Conservation (phyloP, 2,329 filamentous ascomycete genomes). For the Rutstroemia sp. region DNA sequence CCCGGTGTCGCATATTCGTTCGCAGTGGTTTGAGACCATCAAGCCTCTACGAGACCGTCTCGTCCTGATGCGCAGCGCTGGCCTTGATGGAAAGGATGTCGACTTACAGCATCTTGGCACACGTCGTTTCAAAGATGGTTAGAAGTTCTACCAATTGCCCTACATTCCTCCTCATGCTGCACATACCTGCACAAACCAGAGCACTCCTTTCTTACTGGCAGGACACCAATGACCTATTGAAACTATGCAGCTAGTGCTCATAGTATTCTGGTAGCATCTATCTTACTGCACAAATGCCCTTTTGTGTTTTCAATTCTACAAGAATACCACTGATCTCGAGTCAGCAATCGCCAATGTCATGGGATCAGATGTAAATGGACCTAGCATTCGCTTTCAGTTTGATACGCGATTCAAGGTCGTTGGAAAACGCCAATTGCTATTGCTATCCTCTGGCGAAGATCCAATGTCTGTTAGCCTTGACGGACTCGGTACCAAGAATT, state of each 20-base stretch:
- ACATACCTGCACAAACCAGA: not conserved
- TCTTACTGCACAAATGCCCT: not conserved
- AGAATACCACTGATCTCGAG: not conserved
- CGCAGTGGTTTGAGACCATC: not conserved
- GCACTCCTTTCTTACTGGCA: not conserved
- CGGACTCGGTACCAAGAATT: conserved; percentile 3
- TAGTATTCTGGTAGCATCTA: not conserved
- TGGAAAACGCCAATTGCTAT: conserved; percentile 40
- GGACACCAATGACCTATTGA: not conserved
- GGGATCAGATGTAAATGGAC: conserved; percentile 19
- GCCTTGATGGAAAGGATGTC: conserved; percentile 2
- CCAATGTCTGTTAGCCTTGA: conserved; percentile 29
- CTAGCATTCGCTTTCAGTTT: conserved; percentile 19
- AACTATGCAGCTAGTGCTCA: not conserved
- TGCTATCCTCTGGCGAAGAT: conserved; percentile 37
- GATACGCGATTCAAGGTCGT: conserved; percentile 39
- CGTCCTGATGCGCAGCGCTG: not conserved
- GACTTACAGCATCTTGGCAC: conserved; percentile 1
- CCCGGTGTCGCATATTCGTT: not conserved
- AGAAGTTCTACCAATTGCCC: not conserved
- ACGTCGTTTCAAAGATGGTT: conserved; percentile 5
- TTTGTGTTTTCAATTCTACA: too few species aligned
- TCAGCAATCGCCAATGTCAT: conserved; percentile 18
- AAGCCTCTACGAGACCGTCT: conserved; percentile 4
- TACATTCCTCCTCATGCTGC: not conserved